Conservation (phyloP, 108 stramenopile genomes). For the Asterionellopsis glacialis region DNA sequence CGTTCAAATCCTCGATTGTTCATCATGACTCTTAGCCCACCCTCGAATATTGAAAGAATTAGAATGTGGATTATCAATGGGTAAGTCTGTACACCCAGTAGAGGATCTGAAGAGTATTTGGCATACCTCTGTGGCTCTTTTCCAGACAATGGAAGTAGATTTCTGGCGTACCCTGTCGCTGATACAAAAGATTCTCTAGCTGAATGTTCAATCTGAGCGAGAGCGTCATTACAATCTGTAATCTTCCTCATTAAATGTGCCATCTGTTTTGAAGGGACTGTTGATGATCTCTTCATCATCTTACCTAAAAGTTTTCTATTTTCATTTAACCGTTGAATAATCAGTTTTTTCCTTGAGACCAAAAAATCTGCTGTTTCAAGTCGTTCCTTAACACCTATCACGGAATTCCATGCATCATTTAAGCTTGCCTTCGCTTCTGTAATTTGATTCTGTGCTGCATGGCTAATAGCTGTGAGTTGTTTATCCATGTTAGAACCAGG, state of each 20-base stretch:
- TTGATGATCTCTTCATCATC: slow-evolving; percentile 63
- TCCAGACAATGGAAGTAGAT: slow-evolving; percentile 32
- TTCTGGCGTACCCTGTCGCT: slow-evolving; percentile 55
- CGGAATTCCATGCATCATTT: slow-evolving; percentile 72
- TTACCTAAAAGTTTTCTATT: slow-evolving; percentile 62
- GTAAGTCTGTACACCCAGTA: slow-evolving; percentile 66
- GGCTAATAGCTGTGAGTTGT: slow-evolving; percentile 57
- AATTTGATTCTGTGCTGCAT: slow-evolving; percentile 63
- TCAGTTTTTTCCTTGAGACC: slow-evolving; percentile 39
- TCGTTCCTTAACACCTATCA: slow-evolving; percentile 67
- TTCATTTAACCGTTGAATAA: slow-evolving; percentile 67
- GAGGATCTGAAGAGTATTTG: slow-evolving; percentile 72
- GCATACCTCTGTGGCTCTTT: slow-evolving; percentile 53
- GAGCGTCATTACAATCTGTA: slow-evolving; percentile 72
- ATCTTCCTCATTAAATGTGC: slow-evolving; percentile 78
- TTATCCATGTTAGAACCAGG: slow-evolving; percentile 71
- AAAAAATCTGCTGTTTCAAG: slow-evolving; percentile 71
- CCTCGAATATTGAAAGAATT: slow-evolving; percentile 59
- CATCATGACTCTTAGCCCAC: slow-evolving; percentile 59
- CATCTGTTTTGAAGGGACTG: slow-evolving; percentile 81
- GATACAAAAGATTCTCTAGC: slow-evolving; percentile 60
- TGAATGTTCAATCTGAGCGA: slow-evolving; percentile 54
- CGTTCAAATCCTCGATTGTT: slow-evolving; percentile 64
- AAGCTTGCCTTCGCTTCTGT: slow-evolving; percentile 49
- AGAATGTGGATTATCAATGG: slow-evolving; percentile 71